Base-by-base conservation (phyloP, 306 rosid genomes). In the Cicer arietinum region DNA sequence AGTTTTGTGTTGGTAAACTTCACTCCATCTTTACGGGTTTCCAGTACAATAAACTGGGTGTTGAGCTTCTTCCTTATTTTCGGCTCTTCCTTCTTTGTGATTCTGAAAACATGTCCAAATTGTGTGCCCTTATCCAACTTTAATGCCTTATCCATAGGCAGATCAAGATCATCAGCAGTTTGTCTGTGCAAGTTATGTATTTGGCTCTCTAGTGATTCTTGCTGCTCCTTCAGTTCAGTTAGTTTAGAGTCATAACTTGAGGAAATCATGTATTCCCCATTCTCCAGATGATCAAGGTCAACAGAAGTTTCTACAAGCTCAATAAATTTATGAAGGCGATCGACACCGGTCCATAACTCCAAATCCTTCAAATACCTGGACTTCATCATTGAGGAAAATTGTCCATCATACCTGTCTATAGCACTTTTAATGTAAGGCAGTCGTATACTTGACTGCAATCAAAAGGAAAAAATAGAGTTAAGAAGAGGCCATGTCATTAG, bases 21-120 rank as follows among this genome's bases (percentile, higher is more conserved):
- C 83, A 94, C 95, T 77, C 99, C 99, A 86, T 94, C 99, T 81
- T 94, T 94, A 66, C 97, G 88, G 54, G 97, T 94, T 87, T 94
- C 99, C 73, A 94, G 92, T 67, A 92, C 90, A 81, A 92, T 88
- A 83, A 90, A 92, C 77, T 92, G 97, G 73, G 95, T 85, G 54
- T 86, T 88, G 71, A 94, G 97, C 87, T 92, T 90, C 79, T 92
- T 94, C 86, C 99, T 86, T 82, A 92, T 83, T 89, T 94, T 94
- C 51, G 97, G 99, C 83, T 94, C 99, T 82, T 94, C 97, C 87
- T 92, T 92, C 88, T 94, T 90, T 56, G 99, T 94, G 82, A 92
- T 94, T 90, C 99, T 84, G 61, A 94, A 94, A 65, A 90, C 99
- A 53, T 94, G 96, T 57, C 99, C 99, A 82, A 89, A 94, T 80